Evolutionary conservation across 2,329 filamentous ascomycete species (phyloP), one percentile per base, ranked within the genome.

Genomic region (Penicillium sp.): DNA sequence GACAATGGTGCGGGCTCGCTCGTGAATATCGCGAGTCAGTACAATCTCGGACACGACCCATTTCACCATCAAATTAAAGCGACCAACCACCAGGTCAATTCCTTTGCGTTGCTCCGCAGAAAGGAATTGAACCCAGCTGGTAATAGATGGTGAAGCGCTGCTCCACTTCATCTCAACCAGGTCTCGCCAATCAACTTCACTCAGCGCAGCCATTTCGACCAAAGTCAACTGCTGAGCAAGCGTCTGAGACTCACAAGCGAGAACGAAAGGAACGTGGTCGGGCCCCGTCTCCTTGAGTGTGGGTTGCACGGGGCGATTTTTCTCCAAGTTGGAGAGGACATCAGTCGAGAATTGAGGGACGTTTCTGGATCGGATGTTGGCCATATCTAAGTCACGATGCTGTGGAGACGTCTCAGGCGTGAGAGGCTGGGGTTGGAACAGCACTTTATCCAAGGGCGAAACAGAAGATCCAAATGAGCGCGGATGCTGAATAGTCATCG

Each of bases 41-140:
- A 89, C 75, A 62, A 86, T 82, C 67, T 88, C 85, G 0, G 86
- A 88, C 11, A 87, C 75, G 8, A 82, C 82, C 86, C 86, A 89
- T 75, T 88, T 88, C 60, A 88, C 85, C 63, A 88, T 84, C 4
- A 89, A 76, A 63, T 89, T 89, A 78, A 88, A 88, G 28, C 86
- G 84, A 25, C 86, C 84, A 52, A 87, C 86, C 60, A 88, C 86
- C 38, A 89, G 76, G 61, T 88, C 86, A 45, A 89, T 85, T 34
- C 86, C 86, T 50, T 79, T 81, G 20, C 80, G 82, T 45, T 83
- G 81, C 64, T 84, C 73, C 12, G 80, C 77, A 47, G 80, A 78
- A 20, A 88, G 79, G 68, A 86, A 88, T 54, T 86, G 81, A 4
- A 87, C 85, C 86, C 86, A 89, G 67, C 86, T 83, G 15, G 79